Base-by-base conservation (phyloP, 768 basidiomycete species). In the Boletus coccyginus region DNA sequence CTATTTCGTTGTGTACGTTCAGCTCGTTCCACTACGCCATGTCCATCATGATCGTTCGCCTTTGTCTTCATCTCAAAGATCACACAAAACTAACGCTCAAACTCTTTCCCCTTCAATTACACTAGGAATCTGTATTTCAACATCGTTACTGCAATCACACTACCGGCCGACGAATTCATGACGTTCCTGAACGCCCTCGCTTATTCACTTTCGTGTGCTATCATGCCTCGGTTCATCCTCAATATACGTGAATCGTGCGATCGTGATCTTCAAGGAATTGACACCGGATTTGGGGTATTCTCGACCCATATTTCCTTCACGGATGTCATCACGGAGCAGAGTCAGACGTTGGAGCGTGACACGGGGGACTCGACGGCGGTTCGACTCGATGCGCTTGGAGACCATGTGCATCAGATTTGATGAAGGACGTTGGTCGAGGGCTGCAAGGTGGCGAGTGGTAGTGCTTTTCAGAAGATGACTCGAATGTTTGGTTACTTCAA, bases 171-270 rank as follows among this genome's bases (percentile, higher is more conserved):
- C 13, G 7, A 33, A 16, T 9, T 42, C 14, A 42, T 16, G 51
- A 4, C 17, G n/a, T 17, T 55, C 27, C 10, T 42, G 4, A 27
- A 43, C 24, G 11, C 7, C 27, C 3, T 55, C 21, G 21, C 24
- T 19, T 55, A 44, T 27, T 21, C 42, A 9, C 19, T 39, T 24
- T 16, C 55, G 9, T 49, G 40, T 24, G 31, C 39, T 17, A 27
- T 53, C 24, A 60, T 61, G 17, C 54, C 55, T 13, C 54, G 61
- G 3, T 63, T 63, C 31, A 51, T 63, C 42, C 50, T 63, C 9
- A 47, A 27, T 12, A 42, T 63, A 10, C 56, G 62, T 27, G 54
- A 50, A 7, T 12, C 47, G 19, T 50, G 38, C 35, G 32, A 50
- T 7, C 36, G 21, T 7, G 50, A 46, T 32, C 13, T 32, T 14